Evolutionary conservation across 768 basidiomycete species (phyloP).

Genomic region (Macrolepiota albuminosa): DNA sequence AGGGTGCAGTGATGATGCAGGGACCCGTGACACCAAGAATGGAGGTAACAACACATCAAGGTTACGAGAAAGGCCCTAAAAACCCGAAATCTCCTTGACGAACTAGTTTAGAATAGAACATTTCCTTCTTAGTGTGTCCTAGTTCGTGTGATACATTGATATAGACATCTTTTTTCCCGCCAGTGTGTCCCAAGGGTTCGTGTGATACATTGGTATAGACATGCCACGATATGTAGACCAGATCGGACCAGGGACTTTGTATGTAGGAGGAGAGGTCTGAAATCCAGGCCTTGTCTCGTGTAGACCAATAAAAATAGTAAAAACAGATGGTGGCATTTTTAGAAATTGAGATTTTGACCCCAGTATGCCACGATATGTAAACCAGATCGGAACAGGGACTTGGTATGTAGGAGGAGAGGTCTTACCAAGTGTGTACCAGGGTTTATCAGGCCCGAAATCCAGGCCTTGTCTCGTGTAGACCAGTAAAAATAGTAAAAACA

Average conservation of each 20-base stretch:
- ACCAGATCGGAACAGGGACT: not conserved
- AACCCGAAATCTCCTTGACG: not conserved
- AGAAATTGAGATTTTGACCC: not conserved
- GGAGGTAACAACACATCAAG: not conserved
- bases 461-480: not conserved
- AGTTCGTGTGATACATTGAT: not conserved
- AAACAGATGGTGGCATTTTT: not conserved
- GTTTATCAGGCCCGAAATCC: not conserved
- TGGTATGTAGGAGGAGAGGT: not conserved
- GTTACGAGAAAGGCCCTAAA: not conserved
- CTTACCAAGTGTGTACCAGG: too few relatives aligned
- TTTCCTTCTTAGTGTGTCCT: too few relatives aligned
- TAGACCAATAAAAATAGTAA: not conserved
- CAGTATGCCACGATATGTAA: not conserved
- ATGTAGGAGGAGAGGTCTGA: not conserved
- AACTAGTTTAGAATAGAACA: not conserved
- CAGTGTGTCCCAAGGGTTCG: too few relatives aligned
- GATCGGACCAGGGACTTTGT: not conserved
- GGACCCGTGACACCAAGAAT: not conserved
- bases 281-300: not conserved
- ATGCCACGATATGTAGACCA: not conserved
- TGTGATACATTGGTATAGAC: too few relatives aligned
- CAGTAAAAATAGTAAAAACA: not conserved
- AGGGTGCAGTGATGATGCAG: constrained; percentile 1
- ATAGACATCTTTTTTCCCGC: too few relatives aligned